Evolutionary conservation across 163 green algal genomes (phyloP), one percentile per base, ranked within the genome.

Genomic region (Volvox carteri): DNA sequence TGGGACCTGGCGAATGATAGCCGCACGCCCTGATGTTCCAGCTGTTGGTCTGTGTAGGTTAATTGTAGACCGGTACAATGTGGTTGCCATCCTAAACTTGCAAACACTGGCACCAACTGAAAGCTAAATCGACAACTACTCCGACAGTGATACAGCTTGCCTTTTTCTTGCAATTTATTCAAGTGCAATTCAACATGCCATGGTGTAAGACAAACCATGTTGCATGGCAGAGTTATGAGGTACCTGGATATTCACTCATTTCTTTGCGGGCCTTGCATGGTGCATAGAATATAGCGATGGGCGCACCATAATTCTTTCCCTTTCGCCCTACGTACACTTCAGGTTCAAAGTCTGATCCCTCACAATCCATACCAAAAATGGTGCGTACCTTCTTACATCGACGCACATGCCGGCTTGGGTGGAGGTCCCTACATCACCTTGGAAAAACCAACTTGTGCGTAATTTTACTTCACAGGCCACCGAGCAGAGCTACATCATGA

Each of bases 401-500:
- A n/a, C n/a, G n/a, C n/a, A n/a, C n/a, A n/a, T n/a, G n/a, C n/a
- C n/a, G n/a, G n/a, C n/a, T n/a, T n/a, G n/a, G n/a, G n/a, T n/a
- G n/a, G n/a, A n/a, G n/a, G n/a, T n/a, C n/a, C n/a, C n/a, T n/a
- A n/a, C n/a, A n/a, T n/a, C n/a, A n/a, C n/a, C n/a, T n/a, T n/a
- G n/a, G n/a, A n/a, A n/a, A n/a, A n/a, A n/a, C n/a, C n/a, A n/a
- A n/a, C n/a, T n/a, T n/a, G n/a, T n/a, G n/a, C 62, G n/a, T 74
- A 54, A 52, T 30, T 74, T 74, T 46, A 48, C 25, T 50, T 90
- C 19, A 48, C 92, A 94, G 92, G 90, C 93, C 54, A 85, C 84
- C 81, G 95, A 96, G 89, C 86, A 90, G 70, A 95, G 86, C 76
- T 98, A 96, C 93, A 96, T 98, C 86, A 98, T 98, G 96, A 97